These are phyloP conservation scores for Starmerella vitae DNA, from an alignment of 805 yeast genomes.

Conservation along the genomic window DNA sequence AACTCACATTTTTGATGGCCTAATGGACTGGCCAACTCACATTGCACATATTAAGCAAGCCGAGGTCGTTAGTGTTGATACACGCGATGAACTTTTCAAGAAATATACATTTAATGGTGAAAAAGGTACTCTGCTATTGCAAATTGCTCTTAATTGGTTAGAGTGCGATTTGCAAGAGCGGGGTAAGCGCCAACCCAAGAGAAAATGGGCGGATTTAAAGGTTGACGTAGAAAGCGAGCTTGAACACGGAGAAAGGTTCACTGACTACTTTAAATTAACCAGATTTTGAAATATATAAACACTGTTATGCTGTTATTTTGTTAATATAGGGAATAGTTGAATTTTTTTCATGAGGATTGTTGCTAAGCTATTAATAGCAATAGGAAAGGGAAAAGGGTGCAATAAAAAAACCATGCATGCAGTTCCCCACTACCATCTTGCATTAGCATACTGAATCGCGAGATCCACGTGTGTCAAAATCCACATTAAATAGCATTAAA, in stretches of 20 bases:
- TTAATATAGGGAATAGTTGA: too few species aligned
- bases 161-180: slow-evolving; percentile 33
- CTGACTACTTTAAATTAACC: slow-evolving; percentile 23
- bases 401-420: too few species aligned
- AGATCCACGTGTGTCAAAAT: too few species aligned
- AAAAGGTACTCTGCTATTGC: slow-evolving; percentile 25
- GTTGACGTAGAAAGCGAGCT: slow-evolving; percentile 19
- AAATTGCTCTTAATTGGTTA: slow-evolving; percentile 28
- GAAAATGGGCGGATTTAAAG: slow-evolving; percentile 43
- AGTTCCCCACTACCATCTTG: too few species aligned
- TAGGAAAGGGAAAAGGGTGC: too few species aligned
- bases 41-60: slow-evolving; percentile 70
- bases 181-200: slow-evolving; percentile 31
- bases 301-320: too few species aligned
- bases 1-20: slow-evolving; percentile 93
- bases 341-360: too few species aligned
- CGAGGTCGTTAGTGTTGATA: slow-evolving; percentile 27
- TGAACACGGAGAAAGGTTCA: slow-evolving; percentile 23
- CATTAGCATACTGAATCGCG: too few species aligned
- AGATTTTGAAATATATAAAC: slow-evolving; percentile 15
- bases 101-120: slow-evolving; percentile 14
- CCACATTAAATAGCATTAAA: too few species aligned
- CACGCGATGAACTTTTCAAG: slow-evolving; percentile 17
- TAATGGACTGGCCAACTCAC: slow-evolving; percentile 80
- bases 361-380: too few species aligned